Evolutionary conservation across 2,329 filamentous ascomycete species (phyloP).

Genomic region (Nigrospora sphaerica): DNA sequence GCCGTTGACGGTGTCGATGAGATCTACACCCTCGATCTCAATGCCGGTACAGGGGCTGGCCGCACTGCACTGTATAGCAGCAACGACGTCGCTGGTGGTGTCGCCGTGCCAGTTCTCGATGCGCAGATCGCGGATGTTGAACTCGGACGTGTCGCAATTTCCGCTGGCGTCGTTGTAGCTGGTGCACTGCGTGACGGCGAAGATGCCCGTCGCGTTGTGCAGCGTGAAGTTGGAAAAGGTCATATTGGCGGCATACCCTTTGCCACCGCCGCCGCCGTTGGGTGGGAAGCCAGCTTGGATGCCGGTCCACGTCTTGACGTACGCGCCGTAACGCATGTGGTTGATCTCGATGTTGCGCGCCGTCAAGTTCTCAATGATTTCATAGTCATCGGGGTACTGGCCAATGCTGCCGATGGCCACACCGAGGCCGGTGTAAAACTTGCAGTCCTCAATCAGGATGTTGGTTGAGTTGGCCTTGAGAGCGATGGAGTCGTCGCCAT

Average conservation of each 20-base stretch:
- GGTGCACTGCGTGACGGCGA: conserved; percentile 21
- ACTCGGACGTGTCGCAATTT: conserved; percentile 1
- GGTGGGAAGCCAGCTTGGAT: conserved; percentile 41
- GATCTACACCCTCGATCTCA: conserved; percentile 2
- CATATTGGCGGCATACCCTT: conserved; percentile 27
- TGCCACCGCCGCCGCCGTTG: conserved; percentile 48
- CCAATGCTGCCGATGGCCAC: conserved; percentile 52
- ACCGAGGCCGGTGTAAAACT: conserved; percentile 41
- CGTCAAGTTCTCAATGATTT: conserved; percentile 41
- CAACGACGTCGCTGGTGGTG: conserved; percentile 1
- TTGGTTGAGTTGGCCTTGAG: conserved; percentile 50
- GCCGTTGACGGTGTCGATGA: conserved; percentile 3
- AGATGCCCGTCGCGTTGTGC: conserved; percentile 9
- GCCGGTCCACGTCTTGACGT: conserved; percentile 54
- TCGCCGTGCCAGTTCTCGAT: not conserved
- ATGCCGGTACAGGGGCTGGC: conserved; percentile 1
- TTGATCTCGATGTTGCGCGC: conserved; percentile 38
- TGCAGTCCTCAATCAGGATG: conserved; percentile 39
- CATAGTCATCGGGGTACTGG: conserved; percentile 40
- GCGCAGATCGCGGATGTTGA: not conserved
- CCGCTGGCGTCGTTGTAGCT: not conserved
- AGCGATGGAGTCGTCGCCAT: conserved; percentile 47
- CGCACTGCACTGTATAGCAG: not conserved
- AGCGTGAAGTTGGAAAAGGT: conserved; percentile 12
- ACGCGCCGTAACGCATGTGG: conserved; percentile 39